These are phyloP conservation scores for Psilocybe tampanensis DNA, from an alignment of 768 basidiomycete species.

Conservation along the genomic window DNA sequence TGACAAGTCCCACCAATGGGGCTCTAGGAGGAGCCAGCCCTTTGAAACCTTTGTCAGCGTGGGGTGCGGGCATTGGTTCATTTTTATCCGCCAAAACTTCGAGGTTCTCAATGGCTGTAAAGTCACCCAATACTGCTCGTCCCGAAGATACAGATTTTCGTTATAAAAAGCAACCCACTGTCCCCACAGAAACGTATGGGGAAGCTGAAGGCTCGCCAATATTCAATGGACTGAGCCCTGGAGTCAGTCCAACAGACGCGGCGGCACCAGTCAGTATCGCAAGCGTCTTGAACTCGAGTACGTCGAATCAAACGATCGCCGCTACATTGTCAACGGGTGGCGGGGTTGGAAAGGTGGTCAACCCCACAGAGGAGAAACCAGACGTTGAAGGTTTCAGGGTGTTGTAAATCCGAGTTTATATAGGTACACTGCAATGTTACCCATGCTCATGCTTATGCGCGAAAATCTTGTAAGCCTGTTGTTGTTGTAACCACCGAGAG, in stretches of 20 bases:
- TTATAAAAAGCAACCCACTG: not conserved
- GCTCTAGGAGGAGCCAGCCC: constrained; percentile 9
- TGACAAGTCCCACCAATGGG: constrained; percentile 16
- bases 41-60: constrained; percentile 29
- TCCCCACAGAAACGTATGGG: constrained; percentile 17
- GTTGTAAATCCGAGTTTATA: not conserved
- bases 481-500: not conserved
- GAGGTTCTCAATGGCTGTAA: constrained; percentile 25
- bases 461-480: not conserved
- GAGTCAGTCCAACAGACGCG: constrained; percentile 16
- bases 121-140: constrained; percentile 21
- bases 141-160: constrained; percentile 12
- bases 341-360: not conserved
- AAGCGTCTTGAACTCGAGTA: constrained; percentile 19
- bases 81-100: constrained; percentile 32
- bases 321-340: not conserved
- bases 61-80: constrained; percentile 36
- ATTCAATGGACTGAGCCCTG: constrained; percentile 30
- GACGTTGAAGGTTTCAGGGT: not conserved
- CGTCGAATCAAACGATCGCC: constrained; percentile 7
- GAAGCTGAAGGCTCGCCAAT: constrained; percentile 27
- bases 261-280: constrained; percentile 17
- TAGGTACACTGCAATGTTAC: not conserved
- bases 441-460: not conserved
- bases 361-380: not conserved